These are phyloP conservation scores for Lactarius sp. DNA, from an alignment of 768 basidiomycete genomes.

Conservation along the genomic window DNA sequence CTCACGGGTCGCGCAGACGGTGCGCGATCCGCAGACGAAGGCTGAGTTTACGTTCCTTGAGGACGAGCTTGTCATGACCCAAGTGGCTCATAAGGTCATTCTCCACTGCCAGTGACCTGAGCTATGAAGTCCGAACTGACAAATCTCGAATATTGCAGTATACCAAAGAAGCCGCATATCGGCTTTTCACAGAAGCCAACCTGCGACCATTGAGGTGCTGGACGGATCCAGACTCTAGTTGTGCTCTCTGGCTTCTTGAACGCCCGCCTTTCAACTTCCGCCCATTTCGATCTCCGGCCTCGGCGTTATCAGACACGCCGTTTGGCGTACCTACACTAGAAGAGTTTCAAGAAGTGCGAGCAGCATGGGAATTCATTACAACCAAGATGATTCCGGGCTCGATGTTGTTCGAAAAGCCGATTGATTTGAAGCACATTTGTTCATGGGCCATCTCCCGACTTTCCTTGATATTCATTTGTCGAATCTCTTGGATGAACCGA, in stretches of 20 bases:
- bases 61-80: slow-evolving; percentile 79
- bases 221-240: slow-evolving; percentile 65
- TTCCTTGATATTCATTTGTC: slow-evolving; percentile 91
- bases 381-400: slow-evolving; percentile 79
- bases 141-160: slow-evolving; percentile 49
- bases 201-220: slow-evolving; percentile 85
- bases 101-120: neutral
- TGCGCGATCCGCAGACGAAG: slow-evolving; percentile 46
- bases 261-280: slow-evolving; percentile 71
- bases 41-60: slow-evolving; percentile 50
- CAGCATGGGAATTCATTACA: slow-evolving; percentile 82
- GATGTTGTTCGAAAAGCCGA: slow-evolving; percentile 88
- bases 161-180: slow-evolving; percentile 62
- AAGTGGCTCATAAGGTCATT: slow-evolving; percentile 80
- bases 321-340: slow-evolving; percentile 66
- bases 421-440: slow-evolving; percentile 91
- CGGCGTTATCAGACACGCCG: slow-evolving; percentile 34
- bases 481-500: slow-evolving; percentile 62
- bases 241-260: slow-evolving; percentile 89
- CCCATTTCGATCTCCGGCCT: too few relatives aligned
- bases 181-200: slow-evolving; percentile 66
- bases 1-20: slow-evolving; percentile 54
- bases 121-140: neutral
- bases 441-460: slow-evolving; percentile 84
- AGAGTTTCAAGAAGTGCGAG: slow-evolving; percentile 86